A percentile compares a stretch with the other conserved stretches of the same genome.
Conservation (phyloP, 2,329 filamentous ascomycete genomes). For the Fusarium beomiforme region DNA sequence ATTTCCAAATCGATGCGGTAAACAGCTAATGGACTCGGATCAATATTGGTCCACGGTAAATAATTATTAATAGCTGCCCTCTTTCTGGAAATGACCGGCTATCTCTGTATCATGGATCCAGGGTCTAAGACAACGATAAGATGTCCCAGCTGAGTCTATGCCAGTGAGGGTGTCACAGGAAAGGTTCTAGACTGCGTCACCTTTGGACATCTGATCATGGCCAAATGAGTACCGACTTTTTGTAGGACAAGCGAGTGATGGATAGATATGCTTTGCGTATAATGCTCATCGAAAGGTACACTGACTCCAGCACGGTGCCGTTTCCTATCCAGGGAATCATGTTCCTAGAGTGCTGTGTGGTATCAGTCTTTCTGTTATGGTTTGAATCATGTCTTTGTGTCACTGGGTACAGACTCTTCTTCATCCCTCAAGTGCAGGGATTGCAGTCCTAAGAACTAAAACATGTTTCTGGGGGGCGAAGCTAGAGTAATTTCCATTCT, state of each 20-base stretch:
- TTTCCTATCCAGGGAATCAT: not conserved
- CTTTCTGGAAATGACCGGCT: not conserved
- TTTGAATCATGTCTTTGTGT: not conserved
- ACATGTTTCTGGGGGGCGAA: not conserved
- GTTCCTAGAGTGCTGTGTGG: rapidly evolving
- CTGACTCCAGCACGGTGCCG: not conserved
- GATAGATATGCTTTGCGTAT: not conserved
- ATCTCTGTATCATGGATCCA: rapidly evolving
- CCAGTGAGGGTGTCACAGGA: not conserved
- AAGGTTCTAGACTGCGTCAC: not conserved
- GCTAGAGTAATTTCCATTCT: no score
- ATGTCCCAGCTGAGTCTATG: not conserved
- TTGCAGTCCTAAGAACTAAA: not conserved
- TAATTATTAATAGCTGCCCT: no score
- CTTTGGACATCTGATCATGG: no score
- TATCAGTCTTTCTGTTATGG: not conserved
- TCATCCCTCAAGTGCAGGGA: not conserved
- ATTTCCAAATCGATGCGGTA: no score
- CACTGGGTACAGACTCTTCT: not conserved
- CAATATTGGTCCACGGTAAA: no score
- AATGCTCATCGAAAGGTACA: not conserved
- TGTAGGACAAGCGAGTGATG: not conserved
- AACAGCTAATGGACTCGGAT: no score
- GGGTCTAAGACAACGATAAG: not conserved
- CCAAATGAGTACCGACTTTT: not conserved